These are phyloP conservation scores for Penicillium sp. DNA, from an alignment of 2,329 filamentous ascomycete genomes.

Conservation along the genomic window DNA sequence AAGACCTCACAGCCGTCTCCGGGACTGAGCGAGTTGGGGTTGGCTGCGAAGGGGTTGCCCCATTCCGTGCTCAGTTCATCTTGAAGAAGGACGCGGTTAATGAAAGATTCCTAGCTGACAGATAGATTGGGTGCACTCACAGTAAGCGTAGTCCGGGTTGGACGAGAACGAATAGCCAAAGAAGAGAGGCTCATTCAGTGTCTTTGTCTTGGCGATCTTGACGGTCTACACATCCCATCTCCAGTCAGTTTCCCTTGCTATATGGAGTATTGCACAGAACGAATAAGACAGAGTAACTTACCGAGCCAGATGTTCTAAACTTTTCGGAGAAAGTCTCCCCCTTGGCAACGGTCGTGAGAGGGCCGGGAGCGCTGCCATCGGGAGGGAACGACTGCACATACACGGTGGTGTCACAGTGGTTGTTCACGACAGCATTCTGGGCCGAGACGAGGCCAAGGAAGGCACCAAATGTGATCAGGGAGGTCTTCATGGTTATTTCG, in stretches of 20 bases:
- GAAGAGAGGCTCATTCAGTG: constrained; percentile 26
- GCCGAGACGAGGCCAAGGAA: constrained; percentile 21
- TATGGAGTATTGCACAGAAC: neutral
- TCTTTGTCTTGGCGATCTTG: constrained; percentile 28
- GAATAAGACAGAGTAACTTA: constrained; percentile 12
- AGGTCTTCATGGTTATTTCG: constrained; percentile 19
- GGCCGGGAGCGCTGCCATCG: constrained; percentile 23
- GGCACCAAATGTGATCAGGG: constrained; percentile 16
- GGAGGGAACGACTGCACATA: constrained; percentile 27
- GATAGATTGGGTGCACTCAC: constrained; percentile 15
- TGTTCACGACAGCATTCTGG: constrained; percentile 24
- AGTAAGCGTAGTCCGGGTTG: constrained; percentile 25
- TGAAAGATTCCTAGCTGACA: neutral
- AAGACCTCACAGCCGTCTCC: constrained; percentile 23
- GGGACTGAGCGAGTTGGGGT: constrained; percentile 24
- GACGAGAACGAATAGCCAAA: constrained; percentile 27
- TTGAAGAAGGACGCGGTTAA: constrained; percentile 12
- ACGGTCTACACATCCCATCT: constrained; percentile 18
- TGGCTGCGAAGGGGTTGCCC: constrained; percentile 25
- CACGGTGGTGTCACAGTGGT: constrained; percentile 20
- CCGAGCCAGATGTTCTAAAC: constrained; percentile 23
- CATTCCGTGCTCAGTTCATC: constrained; percentile 26
- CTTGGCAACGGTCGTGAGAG: constrained; percentile 21
- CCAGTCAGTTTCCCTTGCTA: constrained; percentile 12
- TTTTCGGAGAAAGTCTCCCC: constrained; percentile 23